Conservation (phyloP, 306 rosid species). For the Cercis canadensis region DNA sequence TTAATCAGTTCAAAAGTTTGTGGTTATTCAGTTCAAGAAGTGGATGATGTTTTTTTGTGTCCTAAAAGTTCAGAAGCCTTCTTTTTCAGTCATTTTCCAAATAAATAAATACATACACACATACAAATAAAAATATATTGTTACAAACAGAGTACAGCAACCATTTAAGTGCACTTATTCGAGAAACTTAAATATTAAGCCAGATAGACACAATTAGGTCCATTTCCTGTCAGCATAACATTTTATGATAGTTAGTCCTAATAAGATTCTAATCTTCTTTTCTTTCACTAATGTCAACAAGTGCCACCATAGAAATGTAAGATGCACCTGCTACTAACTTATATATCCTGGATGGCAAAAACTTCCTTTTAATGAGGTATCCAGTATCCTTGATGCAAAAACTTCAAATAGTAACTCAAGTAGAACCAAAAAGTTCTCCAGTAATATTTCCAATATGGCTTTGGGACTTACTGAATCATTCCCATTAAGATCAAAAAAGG, state of each 20-base stretch:
- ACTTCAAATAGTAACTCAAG: slow-evolving; percentile 14
- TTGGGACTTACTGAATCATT: slow-evolving; percentile 78
- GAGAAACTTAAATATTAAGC: too few relatives aligned
- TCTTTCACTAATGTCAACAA: slow-evolving; percentile 23
- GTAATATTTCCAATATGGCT: slow-evolving; percentile 30
- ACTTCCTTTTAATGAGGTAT: background rate
- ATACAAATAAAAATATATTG: too few relatives aligned
- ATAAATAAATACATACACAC: too few relatives aligned
- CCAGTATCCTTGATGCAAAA: background rate
- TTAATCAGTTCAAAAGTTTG: too few relatives aligned
- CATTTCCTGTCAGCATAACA: slow-evolving; percentile 10
- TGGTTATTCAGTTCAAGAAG: too few relatives aligned
- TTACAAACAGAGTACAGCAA: slow-evolving; percentile 11
- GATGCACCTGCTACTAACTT: background rate
- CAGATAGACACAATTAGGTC: background rate
- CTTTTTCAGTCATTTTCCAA: too few relatives aligned
- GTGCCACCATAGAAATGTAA: slow-evolving; percentile 10
- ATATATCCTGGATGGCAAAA: slow-evolving; percentile 7
- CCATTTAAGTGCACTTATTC: slow-evolving; percentile 4
- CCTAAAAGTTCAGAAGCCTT: too few relatives aligned
- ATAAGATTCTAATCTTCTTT: background rate
- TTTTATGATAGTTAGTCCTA: slow-evolving; percentile 10
- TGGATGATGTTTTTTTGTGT: too few relatives aligned
- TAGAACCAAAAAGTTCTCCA: slow-evolving; percentile 9
- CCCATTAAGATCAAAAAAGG: slow-evolving; percentile 90